A percentile compares a stretch with the other conserved stretches of the same genome.
Evolutionary conservation across 2,329 filamentous ascomycete species (phyloP).

Genomic region (Hymenoscyphus fructigenus): DNA sequence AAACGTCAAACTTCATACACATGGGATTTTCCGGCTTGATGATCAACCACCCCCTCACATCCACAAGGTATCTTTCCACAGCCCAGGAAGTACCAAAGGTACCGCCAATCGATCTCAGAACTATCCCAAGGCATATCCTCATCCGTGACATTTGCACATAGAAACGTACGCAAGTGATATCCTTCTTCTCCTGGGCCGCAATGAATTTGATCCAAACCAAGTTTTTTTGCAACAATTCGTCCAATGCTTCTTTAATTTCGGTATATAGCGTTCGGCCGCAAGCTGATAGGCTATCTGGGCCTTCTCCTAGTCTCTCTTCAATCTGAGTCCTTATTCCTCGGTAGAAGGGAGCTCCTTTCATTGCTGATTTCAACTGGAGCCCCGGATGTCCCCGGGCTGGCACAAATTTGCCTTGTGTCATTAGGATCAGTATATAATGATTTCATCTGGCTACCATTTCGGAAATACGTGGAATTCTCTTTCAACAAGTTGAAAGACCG

Average conservation of each 20-base stretch:
- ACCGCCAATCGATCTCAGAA: not conserved
- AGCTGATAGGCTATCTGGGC: not conserved
- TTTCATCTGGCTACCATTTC: not conserved
- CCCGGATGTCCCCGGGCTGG: not conserved
- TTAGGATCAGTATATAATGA: not conserved
- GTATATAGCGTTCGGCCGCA: not conserved
- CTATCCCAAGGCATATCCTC: conserved; percentile 1
- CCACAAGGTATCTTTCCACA: not conserved
- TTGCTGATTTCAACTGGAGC: not conserved
- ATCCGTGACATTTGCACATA: not conserved
- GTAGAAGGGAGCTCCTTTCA: not conserved
- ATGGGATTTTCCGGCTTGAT: not conserved
- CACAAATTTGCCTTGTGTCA: not conserved
- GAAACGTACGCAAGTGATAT: not conserved
- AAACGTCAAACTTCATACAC: not conserved
- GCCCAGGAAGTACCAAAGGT: too few relatives aligned
- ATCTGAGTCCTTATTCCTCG: not conserved
- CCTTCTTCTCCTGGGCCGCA: not conserved
- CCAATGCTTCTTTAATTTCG: not conserved
- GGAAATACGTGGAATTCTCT: not conserved
- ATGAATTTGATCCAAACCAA: not conserved
- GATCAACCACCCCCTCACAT: too few relatives aligned
- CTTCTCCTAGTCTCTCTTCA: not conserved
- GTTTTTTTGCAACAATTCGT: not conserved
- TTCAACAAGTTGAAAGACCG: not conserved